Evolutionary conservation across 176 grass and related monocot species (phyloP).

Genomic region (Zoysia pacifica): DNA sequence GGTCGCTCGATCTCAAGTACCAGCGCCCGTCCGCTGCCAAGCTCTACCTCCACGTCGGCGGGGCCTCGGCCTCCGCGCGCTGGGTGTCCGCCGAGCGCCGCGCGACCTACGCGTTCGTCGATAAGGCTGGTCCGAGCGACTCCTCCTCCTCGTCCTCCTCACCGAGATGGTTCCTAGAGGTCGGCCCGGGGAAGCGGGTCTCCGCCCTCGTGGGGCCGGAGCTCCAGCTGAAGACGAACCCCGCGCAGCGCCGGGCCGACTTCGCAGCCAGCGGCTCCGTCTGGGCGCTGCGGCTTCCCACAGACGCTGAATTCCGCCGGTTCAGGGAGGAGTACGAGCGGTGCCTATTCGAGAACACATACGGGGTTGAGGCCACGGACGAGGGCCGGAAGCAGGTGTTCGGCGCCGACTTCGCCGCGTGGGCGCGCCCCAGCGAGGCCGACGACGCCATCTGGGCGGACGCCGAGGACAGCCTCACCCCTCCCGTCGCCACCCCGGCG

Average conservation of each 20-base stretch:
- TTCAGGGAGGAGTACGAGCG: slow-evolving; percentile 71
- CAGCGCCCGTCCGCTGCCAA: slow-evolving; percentile 45
- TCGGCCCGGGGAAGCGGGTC: slow-evolving; percentile 58
- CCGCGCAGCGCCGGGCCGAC: slow-evolving; percentile 65
- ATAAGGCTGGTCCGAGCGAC: slow-evolving; percentile 20
- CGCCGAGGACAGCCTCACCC: slow-evolving; percentile 53
- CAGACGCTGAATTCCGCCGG: slow-evolving; percentile 57
- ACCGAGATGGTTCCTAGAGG: slow-evolving; percentile 60
- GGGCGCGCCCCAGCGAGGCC: slow-evolving; percentile 61
- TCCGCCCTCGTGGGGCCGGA: slow-evolving; percentile 52
- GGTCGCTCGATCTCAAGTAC: slow-evolving; percentile 74
- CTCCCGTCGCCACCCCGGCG: slow-evolving; percentile 1
- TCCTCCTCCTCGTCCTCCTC: slow-evolving; percentile 8
- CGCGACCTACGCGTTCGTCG: slow-evolving; percentile 62
- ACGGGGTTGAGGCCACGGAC: slow-evolving; percentile 73
- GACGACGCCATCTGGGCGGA: slow-evolving; percentile 79
- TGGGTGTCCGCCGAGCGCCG: slow-evolving; percentile 69
- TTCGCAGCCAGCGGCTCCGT: slow-evolving; percentile 73
- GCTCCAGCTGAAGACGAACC: slow-evolving; percentile 83
- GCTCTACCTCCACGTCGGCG: slow-evolving; percentile 86
- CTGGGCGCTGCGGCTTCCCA: slow-evolving; percentile 79
- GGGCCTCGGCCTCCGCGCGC: slow-evolving; percentile 61
- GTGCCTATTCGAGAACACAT: slow-evolving; percentile 88
- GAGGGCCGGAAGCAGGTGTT: slow-evolving; percentile 74
- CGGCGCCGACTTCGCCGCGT: slow-evolving; percentile 82